Evolutionary conservation across 306 rosid species (phyloP), one percentile per base, ranked within the genome.

Genomic region (Vicia villosa): DNA sequence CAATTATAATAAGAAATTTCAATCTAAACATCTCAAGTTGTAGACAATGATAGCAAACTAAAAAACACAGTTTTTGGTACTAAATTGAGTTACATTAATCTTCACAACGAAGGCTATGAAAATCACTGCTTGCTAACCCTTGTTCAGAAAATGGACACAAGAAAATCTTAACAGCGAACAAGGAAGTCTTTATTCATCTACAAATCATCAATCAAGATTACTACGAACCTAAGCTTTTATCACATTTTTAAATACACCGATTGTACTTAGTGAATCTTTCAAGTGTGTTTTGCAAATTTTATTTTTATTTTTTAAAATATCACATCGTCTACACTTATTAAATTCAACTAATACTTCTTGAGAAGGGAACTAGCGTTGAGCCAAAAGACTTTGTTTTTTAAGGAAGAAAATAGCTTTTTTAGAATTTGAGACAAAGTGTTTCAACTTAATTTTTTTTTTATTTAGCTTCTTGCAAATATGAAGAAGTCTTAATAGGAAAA

Each of bases 131-230:
- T 22, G 50, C 78, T 20, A 2, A 37, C 50, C 17, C 61, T 71
- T 10, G 67, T 20, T 30, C 52, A 57, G 37, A 50, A 32, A 66
- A 28, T 45, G 45, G 37, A 30, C 60, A 63, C 50, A 40, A 36
- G 61, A 51, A 66, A 54, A 50, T 10, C 68, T 42, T 26, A 26
- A 43, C 17, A n/a, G 30, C 40, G 24, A 24, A 24, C 52, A 19
- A 60, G 51, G 32, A 60, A 55, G 59, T 15, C 67, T 16, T 66
- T 45, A 36, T 36, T 63, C 65, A 56, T 74, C 70, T 47, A 77
- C 55, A 63, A 68, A 68, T 16, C 73, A 63, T 68, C 41, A 28
- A 62, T 37, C 4, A 0, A 45, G 10, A 74, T 66, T 30, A 24
- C 12, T 28, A 79, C 41, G 11, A 32, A 46, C 38, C 28, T 42